phyloP scores from a whole-genome alignment of 371 early-diverging fungal species.

The Apophysomyces variabilis region DNA sequence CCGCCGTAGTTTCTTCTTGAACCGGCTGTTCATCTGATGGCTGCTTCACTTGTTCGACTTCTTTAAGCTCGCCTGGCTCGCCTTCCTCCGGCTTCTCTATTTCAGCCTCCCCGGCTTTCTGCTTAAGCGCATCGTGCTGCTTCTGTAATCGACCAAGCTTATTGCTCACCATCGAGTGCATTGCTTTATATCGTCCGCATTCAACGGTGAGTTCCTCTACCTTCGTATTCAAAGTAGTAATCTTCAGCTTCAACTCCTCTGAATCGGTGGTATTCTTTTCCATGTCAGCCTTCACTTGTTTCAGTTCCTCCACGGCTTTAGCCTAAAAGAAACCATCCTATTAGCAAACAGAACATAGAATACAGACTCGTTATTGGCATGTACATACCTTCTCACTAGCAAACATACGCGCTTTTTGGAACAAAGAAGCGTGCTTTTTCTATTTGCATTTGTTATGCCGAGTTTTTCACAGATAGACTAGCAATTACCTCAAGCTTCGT shows the following conservation, averaged over 20 bases:
- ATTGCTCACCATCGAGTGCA: conserved; percentile 25
- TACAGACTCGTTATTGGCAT: neutral
- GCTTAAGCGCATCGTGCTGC: conserved; percentile 17
- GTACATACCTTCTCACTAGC: neutral
- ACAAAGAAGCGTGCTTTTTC: neutral
- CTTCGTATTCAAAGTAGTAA: conserved; percentile 15
- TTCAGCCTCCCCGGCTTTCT: neutral
- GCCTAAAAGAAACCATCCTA: neutral
- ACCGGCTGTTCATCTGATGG: neutral
- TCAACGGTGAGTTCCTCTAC: conserved; percentile 14
- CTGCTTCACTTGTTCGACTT: neutral
- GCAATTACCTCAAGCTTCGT: conserved; percentile 17
- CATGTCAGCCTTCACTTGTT: neutral
- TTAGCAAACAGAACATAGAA: neutral
- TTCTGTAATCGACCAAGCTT: conserved; percentile 23
- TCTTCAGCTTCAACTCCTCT: conserved; percentile 13
- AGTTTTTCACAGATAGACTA: neutral
- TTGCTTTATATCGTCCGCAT: conserved; percentile 21
- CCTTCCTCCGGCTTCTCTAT: neutral
- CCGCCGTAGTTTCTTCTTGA: neutral
- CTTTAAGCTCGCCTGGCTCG: neutral
- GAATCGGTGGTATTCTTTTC: neutral
- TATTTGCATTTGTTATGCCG: neutral
- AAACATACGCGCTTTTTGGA: conserved; percentile 3
- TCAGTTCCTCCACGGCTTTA: neutral